These are phyloP conservation scores for Botryotinia globosa DNA, from an alignment of 2,329 filamentous ascomycete species.

Conservation along the genomic window DNA sequence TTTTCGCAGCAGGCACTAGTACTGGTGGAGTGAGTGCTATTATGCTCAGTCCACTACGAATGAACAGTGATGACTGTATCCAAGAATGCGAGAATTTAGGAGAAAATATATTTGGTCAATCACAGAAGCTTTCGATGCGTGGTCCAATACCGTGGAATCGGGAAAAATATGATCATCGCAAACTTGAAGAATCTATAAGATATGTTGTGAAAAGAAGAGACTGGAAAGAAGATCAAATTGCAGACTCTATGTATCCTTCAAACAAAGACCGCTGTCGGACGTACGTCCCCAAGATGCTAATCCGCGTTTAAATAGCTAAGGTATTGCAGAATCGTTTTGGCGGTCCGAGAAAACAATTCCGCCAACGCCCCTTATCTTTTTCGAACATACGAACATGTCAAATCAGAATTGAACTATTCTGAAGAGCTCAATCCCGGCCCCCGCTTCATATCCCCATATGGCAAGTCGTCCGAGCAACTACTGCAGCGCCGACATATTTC, in stretches of 20 bases:
- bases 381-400: background rate
- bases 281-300: background rate
- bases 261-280: background rate
- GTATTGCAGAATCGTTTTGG: background rate
- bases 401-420: background rate
- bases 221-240: background rate
- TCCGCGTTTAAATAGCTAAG: background rate
- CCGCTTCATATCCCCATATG: background rate
- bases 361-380: conserved; percentile 1
- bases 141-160: conserved; percentile 9
- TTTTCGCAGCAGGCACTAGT: background rate
- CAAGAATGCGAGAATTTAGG: conserved; percentile 13
- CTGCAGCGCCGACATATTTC: conserved; percentile 44
- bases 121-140: background rate
- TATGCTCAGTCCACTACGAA: conserved; percentile 19
- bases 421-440: background rate
- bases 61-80: conserved; percentile 19
- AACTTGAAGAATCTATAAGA: conserved; percentile 15
- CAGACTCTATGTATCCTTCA: background rate
- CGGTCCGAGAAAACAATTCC: background rate
- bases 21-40: conserved; percentile 18
- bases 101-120: conserved; percentile 5
- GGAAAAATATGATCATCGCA: conserved; percentile 12
- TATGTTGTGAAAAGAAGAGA: conserved; percentile 7
- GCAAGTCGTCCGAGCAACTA: conserved; percentile 36